A percentile compares a stretch with the other conserved stretches of the same genome.
phyloP scores from a whole-genome alignment of 2,329 filamentous ascomycete species.

The Diaporthe nobilis region DNA sequence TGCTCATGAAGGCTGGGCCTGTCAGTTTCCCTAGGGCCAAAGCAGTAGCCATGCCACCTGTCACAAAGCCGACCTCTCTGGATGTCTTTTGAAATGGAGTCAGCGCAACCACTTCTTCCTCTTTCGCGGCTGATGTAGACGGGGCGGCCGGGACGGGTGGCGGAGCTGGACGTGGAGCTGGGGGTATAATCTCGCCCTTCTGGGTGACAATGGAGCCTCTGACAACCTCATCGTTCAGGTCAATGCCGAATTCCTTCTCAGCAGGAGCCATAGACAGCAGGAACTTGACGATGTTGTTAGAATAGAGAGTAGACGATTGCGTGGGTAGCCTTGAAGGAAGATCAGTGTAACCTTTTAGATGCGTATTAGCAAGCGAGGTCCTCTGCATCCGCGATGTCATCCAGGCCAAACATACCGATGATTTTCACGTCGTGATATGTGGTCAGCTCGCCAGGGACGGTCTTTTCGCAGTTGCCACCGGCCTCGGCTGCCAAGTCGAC shows the following conservation, averaged over 20 bases:
- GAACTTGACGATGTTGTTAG: conserved; percentile 94
- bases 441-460: conserved; percentile 78
- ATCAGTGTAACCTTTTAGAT: conserved; percentile 81
- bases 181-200: conserved; percentile 81
- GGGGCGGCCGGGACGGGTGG: conserved; percentile 68
- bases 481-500: conserved; percentile 91
- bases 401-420: conserved; percentile 71
- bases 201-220: conserved; percentile 87
- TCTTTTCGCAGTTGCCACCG: conserved; percentile 89
- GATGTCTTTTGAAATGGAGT: conserved; percentile 87
- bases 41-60: conserved; percentile 82
- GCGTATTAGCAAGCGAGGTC: background rate
- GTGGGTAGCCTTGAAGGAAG: conserved; percentile 88
- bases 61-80: conserved; percentile 81
- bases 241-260: conserved; percentile 84
- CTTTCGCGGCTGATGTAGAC: conserved; percentile 66
- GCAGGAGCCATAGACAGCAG: conserved; percentile 85
- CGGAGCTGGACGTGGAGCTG: conserved; percentile 78
- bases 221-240: conserved; percentile 87
- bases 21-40: conserved; percentile 86
- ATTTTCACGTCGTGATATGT: conserved; percentile 85
- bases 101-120: conserved; percentile 73
- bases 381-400: background rate
- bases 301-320: conserved; percentile 91
- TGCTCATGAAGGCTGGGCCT: conserved; percentile 87